Conservation (phyloP, 345 rosid species). For the Brassica juncea region DNA sequence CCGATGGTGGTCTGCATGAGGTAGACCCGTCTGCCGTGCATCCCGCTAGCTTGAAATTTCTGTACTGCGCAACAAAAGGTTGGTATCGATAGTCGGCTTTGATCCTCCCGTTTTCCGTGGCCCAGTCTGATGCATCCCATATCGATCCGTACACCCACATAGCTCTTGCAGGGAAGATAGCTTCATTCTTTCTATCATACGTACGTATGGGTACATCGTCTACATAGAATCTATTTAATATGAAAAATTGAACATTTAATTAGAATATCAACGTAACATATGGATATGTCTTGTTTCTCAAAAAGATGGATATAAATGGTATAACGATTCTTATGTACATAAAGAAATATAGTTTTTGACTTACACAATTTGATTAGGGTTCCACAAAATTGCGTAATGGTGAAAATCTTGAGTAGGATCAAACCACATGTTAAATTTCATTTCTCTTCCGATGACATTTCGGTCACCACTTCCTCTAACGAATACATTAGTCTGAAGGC, state of each 20-base stretch:
- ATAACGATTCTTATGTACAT: not conserved
- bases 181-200: constrained; percentile 63
- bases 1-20: constrained; percentile 55
- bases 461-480: constrained; percentile 90
- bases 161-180: constrained; percentile 70
- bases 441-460: constrained; percentile 71
- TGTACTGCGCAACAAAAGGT: constrained; percentile 72
- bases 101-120: constrained; percentile 84
- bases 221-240: constrained; percentile 65
- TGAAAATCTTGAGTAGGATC: constrained; percentile 85
- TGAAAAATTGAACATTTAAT: not conserved
- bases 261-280: not conserved
- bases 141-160: constrained; percentile 86
- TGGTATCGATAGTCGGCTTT: constrained; percentile 73
- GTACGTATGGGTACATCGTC: constrained; percentile 86
- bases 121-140: constrained; percentile 98
- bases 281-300: no score
- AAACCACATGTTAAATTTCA: constrained; percentile 79
- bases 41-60: constrained; percentile 60
- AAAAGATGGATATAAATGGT: not conserved
- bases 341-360: constrained; percentile 4
- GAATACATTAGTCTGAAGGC: constrained; percentile 85
- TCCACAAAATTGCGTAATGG: constrained; percentile 74
- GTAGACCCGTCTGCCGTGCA: constrained; percentile 46
- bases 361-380: constrained; percentile 68